Evolutionary conservation across 495 filamentous ascomycete genomes (phyloP).

Genomic region (Annulohypoxylon nitens): DNA sequence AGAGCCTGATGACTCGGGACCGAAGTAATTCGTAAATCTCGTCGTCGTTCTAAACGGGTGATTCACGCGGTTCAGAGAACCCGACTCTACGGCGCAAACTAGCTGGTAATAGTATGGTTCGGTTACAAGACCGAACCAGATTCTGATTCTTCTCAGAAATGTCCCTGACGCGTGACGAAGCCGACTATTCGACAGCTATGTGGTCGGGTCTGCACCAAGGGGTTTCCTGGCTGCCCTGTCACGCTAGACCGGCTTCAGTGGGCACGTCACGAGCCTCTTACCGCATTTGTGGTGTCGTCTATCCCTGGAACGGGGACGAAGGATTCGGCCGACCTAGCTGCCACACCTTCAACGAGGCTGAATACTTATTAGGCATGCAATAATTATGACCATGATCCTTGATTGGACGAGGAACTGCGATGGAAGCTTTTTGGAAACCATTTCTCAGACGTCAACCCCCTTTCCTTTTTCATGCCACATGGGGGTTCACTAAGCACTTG

Average conservation of each 20-base stretch:
- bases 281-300: constrained; percentile 24
- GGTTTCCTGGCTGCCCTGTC: background rate
- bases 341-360: constrained; percentile 38
- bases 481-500: background rate
- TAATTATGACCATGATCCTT: constrained; percentile 2
- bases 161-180: constrained; percentile 28
- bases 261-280: constrained; percentile 34
- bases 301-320: constrained; percentile 32
- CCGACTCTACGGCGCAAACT: constrained; percentile 36
- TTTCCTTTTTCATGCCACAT: constrained; percentile 16
- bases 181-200: constrained; percentile 29
- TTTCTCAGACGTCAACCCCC: constrained; percentile 38
- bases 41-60: background rate
- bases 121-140: constrained; percentile 21
- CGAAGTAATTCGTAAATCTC: background rate
- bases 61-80: constrained; percentile 7
- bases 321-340: constrained; percentile 29
- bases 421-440: constrained; percentile 43
- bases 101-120: constrained; percentile 30
- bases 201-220: constrained; percentile 5
- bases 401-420: constrained; percentile 34
- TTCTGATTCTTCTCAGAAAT: background rate
- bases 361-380: constrained; percentile 38
- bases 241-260: constrained; percentile 16
- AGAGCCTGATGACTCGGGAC: constrained; percentile 18